Evolutionary conservation across 2,329 filamentous ascomycete species (phyloP).

Genomic region (Xylariaceae sp.): DNA sequence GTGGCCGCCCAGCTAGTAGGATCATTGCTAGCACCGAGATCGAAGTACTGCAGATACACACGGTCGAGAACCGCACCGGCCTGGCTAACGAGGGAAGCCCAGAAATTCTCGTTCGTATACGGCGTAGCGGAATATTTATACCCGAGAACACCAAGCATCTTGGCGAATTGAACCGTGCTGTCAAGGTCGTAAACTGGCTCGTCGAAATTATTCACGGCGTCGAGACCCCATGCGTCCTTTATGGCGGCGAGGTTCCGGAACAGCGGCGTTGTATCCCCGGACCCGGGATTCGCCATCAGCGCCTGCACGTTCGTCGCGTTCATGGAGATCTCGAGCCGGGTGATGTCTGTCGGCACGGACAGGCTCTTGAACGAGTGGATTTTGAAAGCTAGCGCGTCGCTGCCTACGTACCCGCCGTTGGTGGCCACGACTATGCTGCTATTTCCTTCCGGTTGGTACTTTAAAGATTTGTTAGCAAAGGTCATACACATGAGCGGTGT

Average conservation of each 20-base stretch:
- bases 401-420: constrained; percentile 44
- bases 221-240: constrained; percentile 40
- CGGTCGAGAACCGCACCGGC: constrained; percentile 36
- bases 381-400: constrained; percentile 45
- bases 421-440: constrained; percentile 37
- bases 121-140: constrained; percentile 43
- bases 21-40: constrained; percentile 41
- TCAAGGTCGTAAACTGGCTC: constrained; percentile 41
- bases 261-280: no score
- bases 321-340: constrained; percentile 42
- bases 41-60: constrained; percentile 44
- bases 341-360: constrained; percentile 32
- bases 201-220: constrained; percentile 46
- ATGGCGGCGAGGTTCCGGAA: constrained; percentile 41
- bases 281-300: constrained; percentile 37
- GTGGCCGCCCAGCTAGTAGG: constrained; percentile 37
- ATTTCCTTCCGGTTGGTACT: no score
- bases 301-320: constrained; percentile 41
- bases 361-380: constrained; percentile 42
- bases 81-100: constrained; percentile 33
- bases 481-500: constrained; percentile 34
- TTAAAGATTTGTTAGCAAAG: constrained; percentile 40
- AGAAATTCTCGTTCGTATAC: constrained; percentile 40
- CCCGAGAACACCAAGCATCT: constrained; percentile 39
- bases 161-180: constrained; percentile 41